Evolutionary conservation across 306 rosid genomes (phyloP).

Genomic region (Trifolium fragiferum): DNA sequence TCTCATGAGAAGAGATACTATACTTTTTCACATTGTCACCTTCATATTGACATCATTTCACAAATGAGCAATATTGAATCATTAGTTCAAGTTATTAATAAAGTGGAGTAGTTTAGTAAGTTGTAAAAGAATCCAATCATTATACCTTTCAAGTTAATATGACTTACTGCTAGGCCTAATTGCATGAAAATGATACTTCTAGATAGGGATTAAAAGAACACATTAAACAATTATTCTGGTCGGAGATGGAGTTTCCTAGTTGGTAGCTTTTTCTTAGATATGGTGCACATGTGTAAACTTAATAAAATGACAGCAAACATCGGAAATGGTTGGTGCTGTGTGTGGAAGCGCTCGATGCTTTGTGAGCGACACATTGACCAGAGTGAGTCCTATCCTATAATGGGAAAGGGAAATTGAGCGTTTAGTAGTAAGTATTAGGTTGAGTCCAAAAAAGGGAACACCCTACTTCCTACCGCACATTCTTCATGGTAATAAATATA

Average conservation of each 20-base stretch:
- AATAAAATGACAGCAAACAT: neutral
- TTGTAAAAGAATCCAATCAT: neutral
- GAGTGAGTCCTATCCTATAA: neutral
- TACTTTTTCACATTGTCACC: neutral
- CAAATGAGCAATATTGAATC: no score
- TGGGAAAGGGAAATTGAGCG: neutral
- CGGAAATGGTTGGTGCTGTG: neutral
- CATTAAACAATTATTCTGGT: neutral
- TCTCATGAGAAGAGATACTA: neutral
- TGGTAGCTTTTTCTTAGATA: neutral
- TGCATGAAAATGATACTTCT: no score
- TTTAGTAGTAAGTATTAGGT: no score
- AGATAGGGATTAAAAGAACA: no score
- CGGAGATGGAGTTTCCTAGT: neutral
- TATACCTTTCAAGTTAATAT: neutral
- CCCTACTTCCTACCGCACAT: no score
- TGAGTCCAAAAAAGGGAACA: no score
- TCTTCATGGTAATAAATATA: no score
- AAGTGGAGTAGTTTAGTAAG: no score
- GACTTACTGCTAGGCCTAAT: neutral
- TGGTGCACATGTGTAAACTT: neutral
- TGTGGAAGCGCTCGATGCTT: neutral
- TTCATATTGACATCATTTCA: neutral
- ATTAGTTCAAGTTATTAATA: no score
- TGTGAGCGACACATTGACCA: slow-evolving; percentile 8